phyloP scores from a whole-genome alignment of 2,329 filamentous ascomycete genomes.

The Penicillium sp. region DNA sequence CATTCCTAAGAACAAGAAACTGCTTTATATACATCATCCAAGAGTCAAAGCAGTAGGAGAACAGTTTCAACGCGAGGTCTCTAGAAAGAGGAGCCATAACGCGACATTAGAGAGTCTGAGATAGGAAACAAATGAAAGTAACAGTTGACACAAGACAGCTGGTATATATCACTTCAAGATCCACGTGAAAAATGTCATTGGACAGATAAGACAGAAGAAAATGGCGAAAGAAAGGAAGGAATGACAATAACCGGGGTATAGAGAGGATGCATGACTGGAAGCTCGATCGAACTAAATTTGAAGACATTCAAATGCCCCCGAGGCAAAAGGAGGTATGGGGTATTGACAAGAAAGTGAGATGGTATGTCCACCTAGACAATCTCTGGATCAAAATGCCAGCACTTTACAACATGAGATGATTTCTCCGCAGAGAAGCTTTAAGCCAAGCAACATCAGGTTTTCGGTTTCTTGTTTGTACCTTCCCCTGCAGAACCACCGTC shows the following conservation, averaged over 20 bases:
- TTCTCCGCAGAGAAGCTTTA: neutral
- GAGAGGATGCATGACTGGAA: slow-evolving; percentile 16
- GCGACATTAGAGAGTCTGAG: slow-evolving; percentile 1
- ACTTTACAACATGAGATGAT: neutral
- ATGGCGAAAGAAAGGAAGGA: slow-evolving; percentile 4
- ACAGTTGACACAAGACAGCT: slow-evolving; percentile 11
- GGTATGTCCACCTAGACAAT: slow-evolving; percentile 12
- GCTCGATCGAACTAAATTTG: slow-evolving; percentile 15
- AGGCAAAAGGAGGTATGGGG: slow-evolving; percentile 2
- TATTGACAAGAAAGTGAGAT: slow-evolving; percentile 9
- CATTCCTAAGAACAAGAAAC: slow-evolving; percentile 14
- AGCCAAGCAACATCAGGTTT: slow-evolving; percentile 25
- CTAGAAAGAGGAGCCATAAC: slow-evolving; percentile 1
- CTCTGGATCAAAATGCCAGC: slow-evolving; percentile 3
- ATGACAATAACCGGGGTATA: slow-evolving; percentile 23
- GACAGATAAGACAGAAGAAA: slow-evolving; percentile 5
- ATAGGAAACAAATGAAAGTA: slow-evolving; percentile 12
- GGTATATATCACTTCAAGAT: slow-evolving; percentile 12
- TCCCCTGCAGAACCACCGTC: slow-evolving; percentile 38
- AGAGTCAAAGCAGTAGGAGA: slow-evolving; percentile 10
- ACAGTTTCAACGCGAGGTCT: slow-evolving; percentile 13
- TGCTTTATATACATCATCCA: slow-evolving; percentile 20
- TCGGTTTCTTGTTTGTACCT: slow-evolving; percentile 40
- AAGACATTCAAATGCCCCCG: slow-evolving; percentile 4
- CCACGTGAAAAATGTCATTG: slow-evolving; percentile 5